Evolutionary conservation across 345 rosid genomes (phyloP).

Genomic region (Syzygium grande): DNA sequence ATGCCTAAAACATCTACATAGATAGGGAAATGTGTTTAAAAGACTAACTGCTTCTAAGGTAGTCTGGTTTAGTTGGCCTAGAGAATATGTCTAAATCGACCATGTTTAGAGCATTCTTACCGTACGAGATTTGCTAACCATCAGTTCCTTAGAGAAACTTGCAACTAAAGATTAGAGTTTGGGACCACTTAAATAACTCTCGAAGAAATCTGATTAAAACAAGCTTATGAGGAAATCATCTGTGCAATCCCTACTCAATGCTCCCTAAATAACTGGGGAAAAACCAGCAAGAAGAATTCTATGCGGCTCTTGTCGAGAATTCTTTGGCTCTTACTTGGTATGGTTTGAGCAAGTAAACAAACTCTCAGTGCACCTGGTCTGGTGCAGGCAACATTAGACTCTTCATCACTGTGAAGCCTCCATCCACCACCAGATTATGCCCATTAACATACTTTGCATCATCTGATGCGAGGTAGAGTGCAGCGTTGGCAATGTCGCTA

Average conservation of each 20-base stretch:
- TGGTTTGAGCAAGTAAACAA: neutral
- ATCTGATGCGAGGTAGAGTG: slow-evolving; percentile 66
- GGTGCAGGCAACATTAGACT: slow-evolving; percentile 39
- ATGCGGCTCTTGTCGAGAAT: neutral
- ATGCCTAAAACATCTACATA: neutral
- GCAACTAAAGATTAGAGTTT: neutral
- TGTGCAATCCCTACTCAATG: neutral
- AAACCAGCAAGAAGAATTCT: neutral
- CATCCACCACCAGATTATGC: slow-evolving; percentile 86
- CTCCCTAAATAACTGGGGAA: neutral
- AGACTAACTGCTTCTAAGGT: neutral
- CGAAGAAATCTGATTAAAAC: neutral
- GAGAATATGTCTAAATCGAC: neutral
- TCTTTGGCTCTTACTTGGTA: neutral
- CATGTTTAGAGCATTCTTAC: neutral
- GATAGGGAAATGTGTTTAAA: neutral
- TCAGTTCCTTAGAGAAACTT: neutral
- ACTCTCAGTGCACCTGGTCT: slow-evolving; percentile 17
- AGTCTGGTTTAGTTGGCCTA: neutral
- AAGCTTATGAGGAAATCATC: neutral
- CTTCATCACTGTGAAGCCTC: slow-evolving; percentile 79
- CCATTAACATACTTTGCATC: slow-evolving; percentile 83
- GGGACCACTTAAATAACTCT: neutral
- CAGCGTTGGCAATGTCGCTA: slow-evolving; percentile 75
- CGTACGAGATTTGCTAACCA: neutral